Evolutionary conservation across 345 rosid species (phyloP), one percentile per base, ranked within the genome.

Genomic region (Conringia planisiliqua): DNA sequence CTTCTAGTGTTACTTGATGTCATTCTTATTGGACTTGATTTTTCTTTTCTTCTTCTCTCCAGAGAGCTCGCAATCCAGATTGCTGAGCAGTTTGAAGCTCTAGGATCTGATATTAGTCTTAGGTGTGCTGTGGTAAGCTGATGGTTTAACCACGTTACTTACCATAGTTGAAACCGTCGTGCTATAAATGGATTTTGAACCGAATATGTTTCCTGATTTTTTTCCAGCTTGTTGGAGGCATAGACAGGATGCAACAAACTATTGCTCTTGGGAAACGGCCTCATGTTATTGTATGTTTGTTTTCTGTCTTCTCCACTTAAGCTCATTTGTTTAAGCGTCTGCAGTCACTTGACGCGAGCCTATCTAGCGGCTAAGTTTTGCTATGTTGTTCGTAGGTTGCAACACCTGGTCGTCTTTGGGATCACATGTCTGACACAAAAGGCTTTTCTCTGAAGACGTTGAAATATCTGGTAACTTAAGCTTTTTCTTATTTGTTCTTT

Each of bases 1-100:
- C 63, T 71, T 57, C n/a, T 24, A 32, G 14, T 5, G 18, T 77
- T 50, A 20, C 47, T 38, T 43, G 4, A 46, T 32, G 20, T 38
- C 3, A 3, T 43, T 57, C 9, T 4, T 47, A 48, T 40, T 66
- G 30, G 39, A 18, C 56, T 56, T 64, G 35, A 12, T 36, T 38
- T 8, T 18, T 48, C 10, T 24, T 60, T 66, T 79, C 16, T n/a
- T 8, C 46, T 29, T 35, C 26, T 63, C n/a, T 73, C 40, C 54
- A 85, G 99, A 86, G 98, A 95, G 81, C 83, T 95, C 55, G 99
- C 99, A 6, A 90, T 92, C 65, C 98, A 95, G 86, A 95, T 95
- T 79, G 87, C 92, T 43, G 97, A 95, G 81, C 99, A 95, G 78
- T 95, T 95, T 78, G 90, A 89, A 82, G 97, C 94, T 71, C 79